Conservation (phyloP, 2,329 filamentous ascomycete species). For the Claviceps purpurea region DNA sequence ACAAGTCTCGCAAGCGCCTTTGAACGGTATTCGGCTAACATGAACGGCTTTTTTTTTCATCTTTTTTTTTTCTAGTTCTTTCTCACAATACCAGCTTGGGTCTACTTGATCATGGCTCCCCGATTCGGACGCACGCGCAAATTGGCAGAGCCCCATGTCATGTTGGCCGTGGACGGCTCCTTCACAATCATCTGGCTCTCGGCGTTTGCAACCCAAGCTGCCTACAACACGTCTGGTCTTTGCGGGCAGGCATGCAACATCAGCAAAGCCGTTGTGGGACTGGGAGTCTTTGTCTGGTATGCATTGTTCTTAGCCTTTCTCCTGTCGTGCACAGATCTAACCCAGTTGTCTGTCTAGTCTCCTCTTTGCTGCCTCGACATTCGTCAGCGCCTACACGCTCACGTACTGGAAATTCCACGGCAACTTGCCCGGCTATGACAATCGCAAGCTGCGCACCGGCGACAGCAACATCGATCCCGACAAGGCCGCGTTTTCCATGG, state of each 20-base stretch:
- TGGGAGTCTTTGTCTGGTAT: conserved; percentile 51
- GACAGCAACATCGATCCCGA: conserved; percentile 50
- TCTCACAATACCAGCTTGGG: conserved; percentile 47
- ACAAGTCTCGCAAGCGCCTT: not conserved
- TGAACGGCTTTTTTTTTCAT: not conserved
- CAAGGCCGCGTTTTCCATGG: conserved; percentile 56
- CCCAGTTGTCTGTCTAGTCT: conserved; percentile 25
- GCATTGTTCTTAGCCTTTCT: conserved; percentile 13
- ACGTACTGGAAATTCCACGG: conserved; percentile 50
- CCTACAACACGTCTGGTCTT: conserved; percentile 43
- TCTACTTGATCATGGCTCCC: conserved; percentile 52
- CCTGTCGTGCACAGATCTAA: not conserved
- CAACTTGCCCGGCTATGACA: conserved; percentile 47
- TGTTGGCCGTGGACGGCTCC: conserved; percentile 43
- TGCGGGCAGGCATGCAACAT: conserved; percentile 44
- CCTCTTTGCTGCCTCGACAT: conserved; percentile 38
- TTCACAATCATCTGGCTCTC: conserved; percentile 52
- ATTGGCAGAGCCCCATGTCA: conserved; percentile 48
- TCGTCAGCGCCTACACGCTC: conserved; percentile 46
- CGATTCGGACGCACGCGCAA: conserved; percentile 48
- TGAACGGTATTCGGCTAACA: not conserved
- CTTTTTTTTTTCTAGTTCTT: conserved; percentile 37
- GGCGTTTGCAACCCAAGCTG: conserved; percentile 51
- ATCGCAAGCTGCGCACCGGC: conserved; percentile 25
- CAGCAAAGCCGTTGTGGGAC: conserved; percentile 49